A percentile compares a stretch with the other conserved stretches of the same genome.
phyloP scores from a whole-genome alignment of 352 stramenopile genomes.

The Blastocystis sp. region DNA sequence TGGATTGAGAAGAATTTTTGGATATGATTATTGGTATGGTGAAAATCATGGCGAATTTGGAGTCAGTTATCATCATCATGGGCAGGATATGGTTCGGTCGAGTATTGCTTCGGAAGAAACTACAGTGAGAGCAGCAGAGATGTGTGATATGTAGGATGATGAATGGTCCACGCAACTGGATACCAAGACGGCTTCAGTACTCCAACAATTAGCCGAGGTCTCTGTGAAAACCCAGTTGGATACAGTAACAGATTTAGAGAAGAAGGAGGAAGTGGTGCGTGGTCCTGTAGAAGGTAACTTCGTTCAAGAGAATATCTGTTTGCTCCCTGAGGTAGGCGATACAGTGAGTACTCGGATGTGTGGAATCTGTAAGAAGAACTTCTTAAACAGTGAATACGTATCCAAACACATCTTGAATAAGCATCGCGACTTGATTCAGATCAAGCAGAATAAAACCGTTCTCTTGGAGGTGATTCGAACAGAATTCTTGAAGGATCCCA shows the following conservation, averaged over 20 bases:
- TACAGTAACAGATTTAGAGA: neutral
- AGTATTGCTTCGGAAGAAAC: neutral
- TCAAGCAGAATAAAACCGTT: slow-evolving; percentile 29
- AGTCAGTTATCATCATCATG: slow-evolving; percentile 5
- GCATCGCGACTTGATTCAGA: neutral
- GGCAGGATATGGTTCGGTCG: neutral
- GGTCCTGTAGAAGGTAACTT: neutral
- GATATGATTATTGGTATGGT: slow-evolving; percentile 35
- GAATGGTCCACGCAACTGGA: neutral
- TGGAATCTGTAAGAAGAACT: slow-evolving; percentile 38
- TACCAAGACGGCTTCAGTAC: neutral
- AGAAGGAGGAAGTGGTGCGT: neutral
- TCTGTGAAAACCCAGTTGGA: neutral
- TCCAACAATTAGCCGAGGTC: neutral
- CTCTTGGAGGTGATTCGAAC: neutral
- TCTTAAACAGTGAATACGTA: slow-evolving; percentile 13
- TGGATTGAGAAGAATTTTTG: slow-evolving; percentile 15
- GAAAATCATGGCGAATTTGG: slow-evolving; percentile 31
- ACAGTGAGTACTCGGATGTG: neutral
- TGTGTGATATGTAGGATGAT: neutral
- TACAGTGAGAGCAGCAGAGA: neutral
- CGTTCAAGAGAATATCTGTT: neutral
- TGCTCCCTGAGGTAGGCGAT: neutral
- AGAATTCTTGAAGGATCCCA: slow-evolving; percentile 35
- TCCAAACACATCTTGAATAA: slow-evolving; percentile 49